phyloP scores from a whole-genome alignment of 176 grass and related monocot genomes.

The bread wheat (Triticum aestivum) region IWGSC_CS_RefSeq_v2.1 NC_057807.1:504444112-504444611 shows the following conservation, averaged over 20 bases:
- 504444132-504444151: background rate
- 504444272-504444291: background rate
- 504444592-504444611: no score
- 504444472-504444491: slow-evolving; percentile 9
- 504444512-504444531: background rate
- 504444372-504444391: background rate
- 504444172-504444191: background rate
- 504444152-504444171: background rate
- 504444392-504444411: background rate
- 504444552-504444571: background rate
- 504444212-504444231: no score
- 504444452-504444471: slow-evolving; percentile 27
- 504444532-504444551: background rate
- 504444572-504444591: background rate
- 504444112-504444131: background rate
- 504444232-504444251: no score
- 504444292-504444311: background rate
- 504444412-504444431: background rate
- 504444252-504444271: no score
- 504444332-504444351: background rate
- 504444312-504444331: no score
- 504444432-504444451: slow-evolving; percentile 12
- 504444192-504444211: background rate
- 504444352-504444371: background rate
- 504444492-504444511: slow-evolving; percentile 20